Percentiles rank a stretch among this genome's conserved stretches.
Conservation (phyloP, 1,284 basidiomycete species). For the Ceratobasidium sp. region DNA sequence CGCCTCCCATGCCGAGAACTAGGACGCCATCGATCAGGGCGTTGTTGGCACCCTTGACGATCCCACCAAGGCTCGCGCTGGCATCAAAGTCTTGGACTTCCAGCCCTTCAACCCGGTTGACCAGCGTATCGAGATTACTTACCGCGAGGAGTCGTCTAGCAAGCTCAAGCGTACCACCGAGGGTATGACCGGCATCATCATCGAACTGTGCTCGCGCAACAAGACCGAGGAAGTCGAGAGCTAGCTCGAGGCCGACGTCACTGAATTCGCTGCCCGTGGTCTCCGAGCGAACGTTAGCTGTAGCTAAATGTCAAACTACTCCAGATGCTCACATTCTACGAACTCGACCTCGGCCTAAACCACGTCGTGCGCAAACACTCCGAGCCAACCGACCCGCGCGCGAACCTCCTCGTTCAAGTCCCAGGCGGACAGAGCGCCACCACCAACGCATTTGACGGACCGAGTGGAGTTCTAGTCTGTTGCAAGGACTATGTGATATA, state of each 20-base stretch:
- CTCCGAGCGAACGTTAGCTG: neutral
- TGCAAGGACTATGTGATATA: constrained; percentile 98
- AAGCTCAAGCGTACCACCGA: constrained; percentile 98
- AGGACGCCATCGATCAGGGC: constrained; percentile 95
- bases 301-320: constrained; percentile 31
- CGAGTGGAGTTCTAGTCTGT: constrained; percentile 95
- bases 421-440: constrained; percentile 92
- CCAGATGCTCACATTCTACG: constrained; percentile 95
- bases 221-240: constrained; percentile 94
- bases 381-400: constrained; percentile 91
- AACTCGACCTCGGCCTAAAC: constrained; percentile 94
- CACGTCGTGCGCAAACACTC: constrained; percentile 98
- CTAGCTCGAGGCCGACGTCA: constrained; percentile 92
- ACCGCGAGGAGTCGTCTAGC: constrained; percentile 92
- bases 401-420: constrained; percentile 94
- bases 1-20: constrained; percentile 97
- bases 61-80: constrained; percentile 80
- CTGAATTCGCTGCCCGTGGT: constrained; percentile 95
- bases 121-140: constrained; percentile 99
- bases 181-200: constrained; percentile 98
- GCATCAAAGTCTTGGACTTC: constrained; percentile 97
- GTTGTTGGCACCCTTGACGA: constrained; percentile 87
- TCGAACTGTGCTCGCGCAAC: constrained; percentile 95
- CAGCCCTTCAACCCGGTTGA: constrained; percentile 99
- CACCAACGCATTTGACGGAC: constrained; percentile 85